Percentiles rank a stretch among this genome's conserved stretches.
phyloP scores from a whole-genome alignment of 163 green algal genomes.

The Chloromonas sp. region DNA sequence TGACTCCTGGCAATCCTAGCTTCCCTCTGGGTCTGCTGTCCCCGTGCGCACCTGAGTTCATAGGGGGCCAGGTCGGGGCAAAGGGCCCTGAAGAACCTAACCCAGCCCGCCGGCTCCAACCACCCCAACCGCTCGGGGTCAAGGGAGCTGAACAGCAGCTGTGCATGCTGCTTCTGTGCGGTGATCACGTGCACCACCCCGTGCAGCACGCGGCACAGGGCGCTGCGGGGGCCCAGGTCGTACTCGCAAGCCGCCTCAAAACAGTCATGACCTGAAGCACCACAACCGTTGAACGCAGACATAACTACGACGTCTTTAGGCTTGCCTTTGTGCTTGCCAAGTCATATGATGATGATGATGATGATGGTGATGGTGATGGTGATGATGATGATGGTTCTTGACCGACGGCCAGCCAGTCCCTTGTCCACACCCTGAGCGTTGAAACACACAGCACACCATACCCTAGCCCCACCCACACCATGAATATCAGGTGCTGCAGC shows the following conservation, averaged over 20 bases:
- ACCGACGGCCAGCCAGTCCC: no score
- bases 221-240: slow-evolving; percentile 10
- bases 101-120: slow-evolving; percentile 13
- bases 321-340: no score
- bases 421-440: not conserved
- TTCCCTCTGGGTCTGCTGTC: no score
- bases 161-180: slow-evolving; percentile 4
- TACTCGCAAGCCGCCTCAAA: slow-evolving; percentile 16
- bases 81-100: slow-evolving; percentile 12
- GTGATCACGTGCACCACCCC: not conserved
- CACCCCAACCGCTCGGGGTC: not conserved
- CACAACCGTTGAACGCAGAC: not conserved
- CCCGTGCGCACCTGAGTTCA: slow-evolving; percentile 4
- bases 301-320: no score
- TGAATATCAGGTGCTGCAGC: no score
- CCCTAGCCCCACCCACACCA: not conserved
- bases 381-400: no score
- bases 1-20: no score
- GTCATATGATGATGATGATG: no score
- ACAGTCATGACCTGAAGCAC: slow-evolving; percentile 14
- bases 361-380: no score
- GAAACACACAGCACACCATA: not conserved
- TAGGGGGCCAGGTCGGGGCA: not conserved
- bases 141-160: slow-evolving; percentile 8
- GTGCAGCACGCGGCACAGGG: not conserved